These are phyloP conservation scores for Cyanidium caldarium DNA, from an alignment of 23 red algal species.

Conservation along the genomic window DNA sequence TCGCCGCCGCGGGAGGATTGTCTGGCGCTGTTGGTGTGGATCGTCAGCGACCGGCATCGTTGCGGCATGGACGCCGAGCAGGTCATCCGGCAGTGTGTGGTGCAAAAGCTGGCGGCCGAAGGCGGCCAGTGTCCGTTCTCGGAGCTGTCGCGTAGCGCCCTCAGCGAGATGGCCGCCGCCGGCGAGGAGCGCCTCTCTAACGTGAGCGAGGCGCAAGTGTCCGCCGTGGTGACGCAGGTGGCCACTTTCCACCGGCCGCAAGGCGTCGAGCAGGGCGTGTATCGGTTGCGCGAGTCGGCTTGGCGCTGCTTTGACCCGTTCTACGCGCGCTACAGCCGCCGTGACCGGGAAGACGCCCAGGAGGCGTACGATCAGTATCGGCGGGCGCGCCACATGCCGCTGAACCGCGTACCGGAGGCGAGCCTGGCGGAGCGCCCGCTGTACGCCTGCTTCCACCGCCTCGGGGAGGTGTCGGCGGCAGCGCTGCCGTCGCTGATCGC, in stretches of 20 bases:
- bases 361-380: slow-evolving; percentile 8
- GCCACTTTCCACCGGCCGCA: slow-evolving; percentile 23
- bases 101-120: too few species aligned
- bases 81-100: slow-evolving; percentile 18
- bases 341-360: slow-evolving; percentile 28
- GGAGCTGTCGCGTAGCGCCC: too few species aligned
- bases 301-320: slow-evolving; percentile 71
- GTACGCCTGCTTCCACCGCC: not conserved
- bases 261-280: slow-evolving; percentile 52
- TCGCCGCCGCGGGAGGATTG: too few species aligned
- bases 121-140: too few species aligned
- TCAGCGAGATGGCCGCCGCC: too few species aligned
- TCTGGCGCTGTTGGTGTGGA: slow-evolving; percentile 31
- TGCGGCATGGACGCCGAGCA: slow-evolving; percentile 22
- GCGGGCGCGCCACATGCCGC: not conserved
- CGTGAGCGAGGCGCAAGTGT: too few species aligned
- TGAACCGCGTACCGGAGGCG: slow-evolving; percentile 5
- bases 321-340: slow-evolving; percentile 18
- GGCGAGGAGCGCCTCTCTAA: too few species aligned
- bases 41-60: slow-evolving; percentile 19
- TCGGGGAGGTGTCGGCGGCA: not conserved
- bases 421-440: not conserved
- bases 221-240: too few species aligned
- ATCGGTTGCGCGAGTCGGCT: slow-evolving; percentile 15
- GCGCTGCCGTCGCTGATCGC: too few species aligned